Conservation (phyloP, 163 green algal genomes). For the Scenedesmus sp. region DNA sequence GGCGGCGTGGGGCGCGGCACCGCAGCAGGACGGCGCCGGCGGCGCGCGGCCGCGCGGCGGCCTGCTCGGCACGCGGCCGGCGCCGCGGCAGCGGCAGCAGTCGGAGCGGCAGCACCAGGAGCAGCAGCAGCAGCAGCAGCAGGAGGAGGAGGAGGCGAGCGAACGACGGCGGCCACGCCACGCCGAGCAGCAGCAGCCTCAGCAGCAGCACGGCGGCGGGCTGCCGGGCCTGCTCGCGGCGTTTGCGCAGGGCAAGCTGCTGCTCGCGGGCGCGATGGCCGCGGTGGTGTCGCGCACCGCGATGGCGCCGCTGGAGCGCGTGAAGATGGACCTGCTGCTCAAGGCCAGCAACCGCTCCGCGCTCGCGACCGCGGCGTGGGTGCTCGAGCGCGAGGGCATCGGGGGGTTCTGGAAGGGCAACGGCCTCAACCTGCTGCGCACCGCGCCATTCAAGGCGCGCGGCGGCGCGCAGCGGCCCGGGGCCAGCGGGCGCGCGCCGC, state of each 20-base stretch:
- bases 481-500: no score
- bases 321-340: slow-evolving; percentile 87
- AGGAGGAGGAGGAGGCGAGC: neutral
- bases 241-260: slow-evolving; percentile 49
- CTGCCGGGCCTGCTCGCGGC: no score
- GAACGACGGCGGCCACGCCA: neutral
- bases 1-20: neutral
- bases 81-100: no score
- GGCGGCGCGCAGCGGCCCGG: neutral
- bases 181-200: no score
- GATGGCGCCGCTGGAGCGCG: slow-evolving; percentile 77
- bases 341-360: slow-evolving; percentile 39
- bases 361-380: slow-evolving; percentile 27
- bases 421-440: slow-evolving; percentile 80
- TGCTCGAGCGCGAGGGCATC: slow-evolving; percentile 68
- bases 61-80: no score
- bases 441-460: slow-evolving; percentile 77
- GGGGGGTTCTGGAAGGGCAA: slow-evolving; percentile 86
- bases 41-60: no score
- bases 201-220: neutral
- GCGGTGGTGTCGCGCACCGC: slow-evolving; percentile 71
- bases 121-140: slow-evolving; percentile 22
- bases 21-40: neutral
- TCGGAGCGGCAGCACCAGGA: no score
- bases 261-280: slow-evolving; percentile 66